phyloP scores from a whole-genome alignment of 495 filamentous ascomycete species.

The Neurospora pannonica region DNA sequence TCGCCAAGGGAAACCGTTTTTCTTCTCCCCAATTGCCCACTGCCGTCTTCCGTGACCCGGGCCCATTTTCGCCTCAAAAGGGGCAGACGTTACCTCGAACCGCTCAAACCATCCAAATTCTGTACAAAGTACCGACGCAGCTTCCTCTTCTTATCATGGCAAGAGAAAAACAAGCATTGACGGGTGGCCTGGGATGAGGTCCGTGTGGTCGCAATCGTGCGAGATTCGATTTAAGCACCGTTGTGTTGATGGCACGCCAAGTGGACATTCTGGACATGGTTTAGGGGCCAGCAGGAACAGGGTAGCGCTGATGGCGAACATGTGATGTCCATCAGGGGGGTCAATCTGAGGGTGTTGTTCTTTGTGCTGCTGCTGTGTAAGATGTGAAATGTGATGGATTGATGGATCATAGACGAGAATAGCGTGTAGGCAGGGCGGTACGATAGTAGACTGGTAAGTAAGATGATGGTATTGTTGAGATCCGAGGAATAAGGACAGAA shows the following conservation, averaged over 20 bases:
- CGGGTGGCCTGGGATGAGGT: not conserved
- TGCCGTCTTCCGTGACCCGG: not conserved
- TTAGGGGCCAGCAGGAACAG: not conserved
- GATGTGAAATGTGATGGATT: not conserved
- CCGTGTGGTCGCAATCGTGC: not conserved
- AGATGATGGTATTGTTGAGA: not conserved
- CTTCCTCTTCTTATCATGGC: not conserved
- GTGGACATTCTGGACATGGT: not conserved
- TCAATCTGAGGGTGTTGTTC: not conserved
- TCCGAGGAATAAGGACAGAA: not conserved
- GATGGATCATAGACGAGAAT: not conserved
- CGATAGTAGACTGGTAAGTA: not conserved
- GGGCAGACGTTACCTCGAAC: not conserved
- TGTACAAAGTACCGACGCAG: not conserved
- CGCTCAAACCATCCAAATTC: not conserved
- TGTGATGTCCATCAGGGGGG: not conserved
- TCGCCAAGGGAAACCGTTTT: not conserved
- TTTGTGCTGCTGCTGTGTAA: not conserved
- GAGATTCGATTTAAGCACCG: not conserved
- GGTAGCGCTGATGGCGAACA: not conserved
- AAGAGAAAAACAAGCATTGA: not conserved
- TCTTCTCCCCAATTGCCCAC: not conserved
- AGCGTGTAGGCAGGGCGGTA: not conserved
- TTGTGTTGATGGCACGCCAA: not conserved
- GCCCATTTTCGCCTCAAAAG: not conserved